Percentiles rank a stretch among this genome's conserved stretches.
These are phyloP conservation scores for Sugiyamaella japonica DNA, from an alignment of 1,139 yeast species.

Conservation along the genomic window DNA sequence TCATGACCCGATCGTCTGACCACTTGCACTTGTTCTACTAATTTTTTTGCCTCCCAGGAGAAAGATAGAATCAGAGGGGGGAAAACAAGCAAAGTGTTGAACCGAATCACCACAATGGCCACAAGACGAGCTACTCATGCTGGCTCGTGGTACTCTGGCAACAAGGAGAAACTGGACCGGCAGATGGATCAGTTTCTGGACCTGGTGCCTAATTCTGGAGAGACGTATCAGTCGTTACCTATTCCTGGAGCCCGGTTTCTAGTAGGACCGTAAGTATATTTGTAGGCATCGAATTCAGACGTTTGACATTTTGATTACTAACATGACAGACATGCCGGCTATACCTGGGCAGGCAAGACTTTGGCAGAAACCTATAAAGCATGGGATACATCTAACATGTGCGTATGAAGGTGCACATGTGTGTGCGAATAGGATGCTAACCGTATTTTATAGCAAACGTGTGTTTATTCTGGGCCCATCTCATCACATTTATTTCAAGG, in stretches of 20 bases:
- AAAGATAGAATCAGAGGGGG: no score
- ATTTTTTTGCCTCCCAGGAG: slow-evolving; percentile 8
- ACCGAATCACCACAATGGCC: slow-evolving; percentile 1
- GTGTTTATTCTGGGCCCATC: slow-evolving; percentile 90
- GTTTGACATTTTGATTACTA: no score
- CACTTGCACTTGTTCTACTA: no score
- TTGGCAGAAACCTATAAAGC: slow-evolving; percentile 75
- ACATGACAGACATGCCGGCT: slow-evolving; percentile 74
- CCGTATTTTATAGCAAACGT: slow-evolving; percentile 46
- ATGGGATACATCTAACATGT: slow-evolving; percentile 58
- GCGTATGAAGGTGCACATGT: slow-evolving; percentile 18
- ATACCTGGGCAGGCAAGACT: slow-evolving; percentile 73
- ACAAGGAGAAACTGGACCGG: slow-evolving; percentile 44
- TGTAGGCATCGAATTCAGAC: no score
- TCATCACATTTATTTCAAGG: slow-evolving; percentile 80
- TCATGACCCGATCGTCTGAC: no score
- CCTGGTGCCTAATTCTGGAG: slow-evolving; percentile 33
- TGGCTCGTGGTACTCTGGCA: slow-evolving; percentile 80
- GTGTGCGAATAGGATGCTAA: no score
- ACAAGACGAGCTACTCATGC: slow-evolving; percentile 56
- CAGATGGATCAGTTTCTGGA: slow-evolving; percentile 53
- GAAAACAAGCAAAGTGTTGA: background rate
- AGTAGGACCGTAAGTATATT: slow-evolving; percentile 49
- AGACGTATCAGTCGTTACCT: slow-evolving; percentile 34
- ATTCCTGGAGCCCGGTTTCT: slow-evolving; percentile 62